phyloP scores from a whole-genome alignment of 345 rosid genomes.

The Arabis hirsuta region DNA sequence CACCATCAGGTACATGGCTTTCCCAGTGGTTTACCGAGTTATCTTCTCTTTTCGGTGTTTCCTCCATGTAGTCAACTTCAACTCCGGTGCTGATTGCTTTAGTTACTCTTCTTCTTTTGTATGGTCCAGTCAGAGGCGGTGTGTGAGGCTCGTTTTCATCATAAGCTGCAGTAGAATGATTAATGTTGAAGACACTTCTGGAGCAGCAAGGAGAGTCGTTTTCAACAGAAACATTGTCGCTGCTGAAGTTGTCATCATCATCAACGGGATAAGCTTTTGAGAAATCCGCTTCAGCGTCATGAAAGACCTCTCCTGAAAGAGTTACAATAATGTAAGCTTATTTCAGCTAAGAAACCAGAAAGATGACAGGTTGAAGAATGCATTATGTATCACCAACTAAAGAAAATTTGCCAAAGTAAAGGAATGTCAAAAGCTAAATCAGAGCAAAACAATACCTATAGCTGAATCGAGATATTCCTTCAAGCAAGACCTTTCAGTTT shows the following conservation, averaged over 20 bases:
- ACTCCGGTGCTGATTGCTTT: constrained; percentile 48
- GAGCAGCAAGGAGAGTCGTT: constrained; percentile 49
- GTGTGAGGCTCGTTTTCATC: constrained; percentile 56
- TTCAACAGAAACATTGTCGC: constrained; percentile 42
- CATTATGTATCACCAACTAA: not conserved
- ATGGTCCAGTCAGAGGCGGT: constrained; percentile 75
- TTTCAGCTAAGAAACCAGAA: constrained; percentile 1
- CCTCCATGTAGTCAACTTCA: constrained; percentile 72
- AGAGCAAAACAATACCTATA: constrained; percentile 50
- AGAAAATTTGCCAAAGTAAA: not conserved
- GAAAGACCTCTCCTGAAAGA: constrained; percentile 75
- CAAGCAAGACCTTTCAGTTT: constrained; percentile 55
- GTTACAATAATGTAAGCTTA: constrained; percentile 24
- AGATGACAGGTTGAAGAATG: no score
- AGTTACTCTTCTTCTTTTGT: constrained; percentile 77
- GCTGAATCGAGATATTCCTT: constrained; percentile 59
- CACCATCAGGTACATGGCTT: constrained; percentile 48
- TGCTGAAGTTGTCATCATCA: constrained; percentile 44
- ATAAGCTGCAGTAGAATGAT: constrained; percentile 41
- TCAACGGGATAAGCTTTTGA: constrained; percentile 40
- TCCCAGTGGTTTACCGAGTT: constrained; percentile 49
- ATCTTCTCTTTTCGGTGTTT: constrained; percentile 52
- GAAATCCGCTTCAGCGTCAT: constrained; percentile 77
- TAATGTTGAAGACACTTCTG: constrained; percentile 47
- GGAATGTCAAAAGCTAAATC: constrained; percentile 8